Percentiles rank a stretch among this genome's conserved stretches.
These are phyloP conservation scores for Colletotrichum sp. DNA, from an alignment of 2,329 filamentous ascomycete species.

Conservation along the genomic window DNA sequence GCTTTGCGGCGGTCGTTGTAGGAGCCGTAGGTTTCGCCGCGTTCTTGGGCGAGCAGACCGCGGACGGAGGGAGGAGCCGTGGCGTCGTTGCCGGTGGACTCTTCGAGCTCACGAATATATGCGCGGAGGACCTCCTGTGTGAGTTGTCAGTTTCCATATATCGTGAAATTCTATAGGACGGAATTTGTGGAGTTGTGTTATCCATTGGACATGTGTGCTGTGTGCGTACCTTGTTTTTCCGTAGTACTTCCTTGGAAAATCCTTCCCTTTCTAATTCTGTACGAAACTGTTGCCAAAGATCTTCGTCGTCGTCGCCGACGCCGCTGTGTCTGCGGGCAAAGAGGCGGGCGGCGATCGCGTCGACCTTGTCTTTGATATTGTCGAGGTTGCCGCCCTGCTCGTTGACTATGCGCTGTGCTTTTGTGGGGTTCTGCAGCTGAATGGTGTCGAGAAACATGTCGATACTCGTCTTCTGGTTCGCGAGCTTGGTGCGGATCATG, in stretches of 20 bases:
- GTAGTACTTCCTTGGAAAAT: constrained; percentile 59
- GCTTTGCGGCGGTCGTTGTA: constrained; percentile 35
- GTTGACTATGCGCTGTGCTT: constrained; percentile 36
- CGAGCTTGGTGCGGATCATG: constrained; percentile 50
- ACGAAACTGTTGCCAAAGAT: constrained; percentile 64
- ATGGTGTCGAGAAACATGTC: constrained; percentile 63
- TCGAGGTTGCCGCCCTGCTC: constrained; percentile 51
- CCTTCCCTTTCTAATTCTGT: constrained; percentile 63
- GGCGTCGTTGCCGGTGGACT: constrained; percentile 47
- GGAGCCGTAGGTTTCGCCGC: constrained; percentile 38
- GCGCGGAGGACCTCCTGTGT: constrained; percentile 62
- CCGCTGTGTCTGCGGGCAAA: constrained; percentile 45
- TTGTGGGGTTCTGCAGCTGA: constrained; percentile 54
- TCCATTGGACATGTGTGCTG: neutral
- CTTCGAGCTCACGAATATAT: constrained; percentile 65
- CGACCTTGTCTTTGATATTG: constrained; percentile 64
- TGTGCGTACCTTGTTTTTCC: constrained; percentile 60
- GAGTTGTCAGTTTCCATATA: constrained; percentile 20
- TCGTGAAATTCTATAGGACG: neutral
- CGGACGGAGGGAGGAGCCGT: constrained; percentile 55
- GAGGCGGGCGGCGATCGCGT: constrained; percentile 58
- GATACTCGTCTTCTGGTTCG: constrained; percentile 57
- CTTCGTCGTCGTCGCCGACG: constrained; percentile 50
- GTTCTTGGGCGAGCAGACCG: constrained; percentile 55
- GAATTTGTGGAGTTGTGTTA: neutral